Conservation (phyloP, 2,329 filamentous ascomycete species). For the Cryphonectria parasitica region DNA sequence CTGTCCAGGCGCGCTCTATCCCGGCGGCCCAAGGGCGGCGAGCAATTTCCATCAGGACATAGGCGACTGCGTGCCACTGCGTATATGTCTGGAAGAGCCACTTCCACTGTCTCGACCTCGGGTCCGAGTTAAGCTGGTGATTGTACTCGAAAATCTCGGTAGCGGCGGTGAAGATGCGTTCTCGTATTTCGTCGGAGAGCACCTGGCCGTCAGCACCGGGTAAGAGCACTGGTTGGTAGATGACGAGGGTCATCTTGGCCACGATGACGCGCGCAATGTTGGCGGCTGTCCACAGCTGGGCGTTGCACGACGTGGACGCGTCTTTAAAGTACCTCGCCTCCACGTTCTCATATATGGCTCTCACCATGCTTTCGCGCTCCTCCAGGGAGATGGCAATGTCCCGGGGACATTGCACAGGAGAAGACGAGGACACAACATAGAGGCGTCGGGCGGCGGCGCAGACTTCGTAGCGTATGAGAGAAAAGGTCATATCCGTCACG, state of each 20-base stretch:
- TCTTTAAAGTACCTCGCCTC: conserved; percentile 58
- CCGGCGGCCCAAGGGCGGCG: conserved; percentile 46
- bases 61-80: conserved; percentile 63
- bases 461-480: conserved; percentile 49
- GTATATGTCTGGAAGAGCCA: conserved; percentile 65
- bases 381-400: conserved; percentile 43
- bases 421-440: conserved; percentile 42
- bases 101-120: conserved; percentile 53
- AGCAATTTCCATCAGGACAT: conserved; percentile 55
- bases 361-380: conserved; percentile 46
- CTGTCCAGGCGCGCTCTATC: conserved; percentile 37
- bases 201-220: conserved; percentile 39
- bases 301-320: conserved; percentile 48
- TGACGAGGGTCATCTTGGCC: conserved; percentile 58
- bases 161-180: conserved; percentile 50
- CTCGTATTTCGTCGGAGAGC: conserved; percentile 39
- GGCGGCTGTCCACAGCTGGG: conserved; percentile 56
- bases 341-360: conserved; percentile 43
- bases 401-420: conserved; percentile 36
- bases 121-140: conserved; percentile 56
- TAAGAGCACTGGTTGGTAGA: conserved; percentile 58
- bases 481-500: conserved; percentile 57
- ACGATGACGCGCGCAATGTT: conserved; percentile 54
- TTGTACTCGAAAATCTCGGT: conserved; percentile 62
- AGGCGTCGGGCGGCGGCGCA: conserved; percentile 45